Percentiles rank a stretch among this genome's conserved stretches.
Conservation (phyloP, 1,139 yeast species). For the Protomyces inundatus region DNA sequence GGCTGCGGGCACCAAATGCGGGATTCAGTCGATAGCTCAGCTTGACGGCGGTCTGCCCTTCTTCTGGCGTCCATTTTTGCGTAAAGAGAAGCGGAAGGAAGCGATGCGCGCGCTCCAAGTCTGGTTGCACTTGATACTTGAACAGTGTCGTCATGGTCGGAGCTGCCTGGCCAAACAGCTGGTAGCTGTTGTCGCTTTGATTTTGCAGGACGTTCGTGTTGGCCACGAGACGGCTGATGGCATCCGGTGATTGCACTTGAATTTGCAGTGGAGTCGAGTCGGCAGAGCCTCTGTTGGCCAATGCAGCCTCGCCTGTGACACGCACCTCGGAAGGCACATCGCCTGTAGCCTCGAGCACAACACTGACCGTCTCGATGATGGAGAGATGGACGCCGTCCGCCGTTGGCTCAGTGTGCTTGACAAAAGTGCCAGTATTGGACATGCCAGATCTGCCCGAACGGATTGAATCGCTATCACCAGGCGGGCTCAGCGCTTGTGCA, state of each 20-base stretch:
- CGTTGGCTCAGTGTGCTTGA: slow-evolving; percentile 13
- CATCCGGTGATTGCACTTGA: slow-evolving; percentile 20
- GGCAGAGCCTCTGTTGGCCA: slow-evolving; percentile 2
- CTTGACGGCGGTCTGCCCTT: slow-evolving; percentile 77
- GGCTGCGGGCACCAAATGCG: slow-evolving; percentile 42
- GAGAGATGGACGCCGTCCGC: slow-evolving; percentile 18
- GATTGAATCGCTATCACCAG: slow-evolving; percentile 12
- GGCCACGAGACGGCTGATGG: slow-evolving; percentile 12
- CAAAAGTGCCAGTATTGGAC: background rate
- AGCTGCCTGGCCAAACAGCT: slow-evolving; percentile 22
- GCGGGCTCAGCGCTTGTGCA: background rate
- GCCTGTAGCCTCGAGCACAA: background rate
- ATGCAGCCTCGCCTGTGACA: slow-evolving; percentile 22
- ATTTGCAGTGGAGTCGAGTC: background rate
- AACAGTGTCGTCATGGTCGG: slow-evolving; percentile 57
- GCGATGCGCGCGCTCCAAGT: slow-evolving; percentile 45
- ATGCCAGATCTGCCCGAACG: slow-evolving; percentile 19
- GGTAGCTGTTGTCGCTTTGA: background rate
- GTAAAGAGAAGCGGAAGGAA: slow-evolving; percentile 59
- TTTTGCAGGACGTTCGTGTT: background rate
- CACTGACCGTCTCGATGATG: slow-evolving; percentile 21
- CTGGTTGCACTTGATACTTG: slow-evolving; percentile 50
- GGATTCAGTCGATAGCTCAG: slow-evolving; percentile 61
- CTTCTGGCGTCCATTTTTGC: slow-evolving; percentile 87
- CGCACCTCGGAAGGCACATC: slow-evolving; percentile 11